Conservation (phyloP, 140 eudicot genomes). For the Stevia rebaudiana region DNA sequence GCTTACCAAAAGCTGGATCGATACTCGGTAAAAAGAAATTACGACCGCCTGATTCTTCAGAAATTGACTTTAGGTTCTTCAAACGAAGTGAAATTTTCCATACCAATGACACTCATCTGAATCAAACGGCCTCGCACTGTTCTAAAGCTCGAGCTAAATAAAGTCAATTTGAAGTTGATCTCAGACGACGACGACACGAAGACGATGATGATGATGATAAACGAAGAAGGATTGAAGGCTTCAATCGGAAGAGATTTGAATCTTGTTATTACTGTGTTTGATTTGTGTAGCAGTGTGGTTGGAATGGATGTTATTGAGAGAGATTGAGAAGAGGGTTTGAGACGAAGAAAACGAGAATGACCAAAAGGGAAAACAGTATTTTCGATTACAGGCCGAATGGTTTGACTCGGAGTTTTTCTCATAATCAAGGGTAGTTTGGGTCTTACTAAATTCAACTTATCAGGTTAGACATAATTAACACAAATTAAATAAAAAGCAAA, state of each 20-base stretch:
- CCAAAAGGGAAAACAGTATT: conserved; percentile 11
- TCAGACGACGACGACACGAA: background rate
- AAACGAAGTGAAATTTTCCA: conserved; percentile 14
- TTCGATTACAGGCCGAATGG: conserved; percentile 16
- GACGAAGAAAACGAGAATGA: conserved; percentile 39
- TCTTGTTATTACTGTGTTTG: conserved; percentile 9
- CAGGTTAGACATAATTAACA: no score
- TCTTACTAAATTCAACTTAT: no score
- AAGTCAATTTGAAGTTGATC: conserved; percentile 24
- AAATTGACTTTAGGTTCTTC: conserved; percentile 23
- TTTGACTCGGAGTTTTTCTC: conserved; percentile 11
- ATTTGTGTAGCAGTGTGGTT: conserved; percentile 20
- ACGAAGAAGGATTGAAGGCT: background rate
- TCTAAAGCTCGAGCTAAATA: conserved; percentile 7
- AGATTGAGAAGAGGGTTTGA: conserved; percentile 22
- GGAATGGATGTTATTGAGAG: conserved; percentile 14
- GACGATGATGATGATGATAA: background rate
- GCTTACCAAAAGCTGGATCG: conserved; percentile 22
- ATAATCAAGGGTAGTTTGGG: conserved; percentile 6
- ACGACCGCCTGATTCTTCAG: conserved; percentile 28
- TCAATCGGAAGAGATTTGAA: background rate
- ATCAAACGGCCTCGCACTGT: conserved; percentile 13
- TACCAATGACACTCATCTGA: conserved; percentile 22
- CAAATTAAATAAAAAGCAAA: no score
- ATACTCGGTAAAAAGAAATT: conserved; percentile 4